Base-by-base conservation (phyloP, 306 rosid species). In the Prunus mume region DNA sequence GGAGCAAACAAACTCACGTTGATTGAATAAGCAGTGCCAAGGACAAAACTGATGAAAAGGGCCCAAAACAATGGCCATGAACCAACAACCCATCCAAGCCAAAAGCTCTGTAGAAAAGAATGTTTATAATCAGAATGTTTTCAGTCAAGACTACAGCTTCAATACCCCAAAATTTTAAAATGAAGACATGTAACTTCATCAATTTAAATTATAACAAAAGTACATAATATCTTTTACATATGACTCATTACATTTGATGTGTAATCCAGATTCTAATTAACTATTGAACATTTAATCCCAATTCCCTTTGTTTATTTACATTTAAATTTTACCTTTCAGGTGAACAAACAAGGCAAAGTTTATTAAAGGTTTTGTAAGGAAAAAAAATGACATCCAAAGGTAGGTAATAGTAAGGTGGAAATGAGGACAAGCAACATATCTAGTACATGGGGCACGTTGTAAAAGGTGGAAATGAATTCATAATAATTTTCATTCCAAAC, bases 1-100 rank as follows among this genome's bases (percentile, higher is more conserved):
- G 13, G 12, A 25, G 12, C 49, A 30, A 69, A 60, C 66, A 72
- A 83, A 86, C 97, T 90, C 86, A 94, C 99, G 70, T 95, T 79
- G 83, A 95, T 89, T 63, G 99, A 95, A 87, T 95, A 95, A 67
- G 92, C 99, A 79, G 99, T 92, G 72, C 99, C 99, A 66, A 95
- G 80, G 67, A 86, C 71, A 87, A 95, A 95, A 85, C 99, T 95
- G 82, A 92, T 49, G 72, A 89, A 89, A 79, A 92, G 99, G 54
- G 97, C 99, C 93, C 97, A 95, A 78, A 92, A 91, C 84, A 95
- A 87, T 69, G 99, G 99, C 93, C 97, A 85, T 54, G 99, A 95
- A 79, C 99, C 97, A 68, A 95, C 97, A 81, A 91, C 34, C 97
- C 93, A 92, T 45, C 93, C 93, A 60, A 95, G 89, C 90, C 93